phyloP scores from a whole-genome alignment of 1,284 basidiomycete genomes.

The Ceratobasidium sp. region DNA sequence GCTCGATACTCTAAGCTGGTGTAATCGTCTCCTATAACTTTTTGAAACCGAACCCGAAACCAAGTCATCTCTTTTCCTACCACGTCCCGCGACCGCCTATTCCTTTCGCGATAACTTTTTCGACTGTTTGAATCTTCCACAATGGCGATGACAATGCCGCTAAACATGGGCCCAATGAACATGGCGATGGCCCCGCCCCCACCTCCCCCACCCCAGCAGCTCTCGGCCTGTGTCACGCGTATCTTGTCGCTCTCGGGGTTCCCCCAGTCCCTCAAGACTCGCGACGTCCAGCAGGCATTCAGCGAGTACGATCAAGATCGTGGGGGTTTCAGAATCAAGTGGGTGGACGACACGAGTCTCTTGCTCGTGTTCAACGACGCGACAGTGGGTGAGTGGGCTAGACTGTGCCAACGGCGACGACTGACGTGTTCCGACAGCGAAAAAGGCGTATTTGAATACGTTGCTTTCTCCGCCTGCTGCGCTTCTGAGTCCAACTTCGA shows the following conservation, averaged over 20 bases:
- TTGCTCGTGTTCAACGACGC: constrained; percentile 93
- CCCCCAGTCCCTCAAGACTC: constrained; percentile 93
- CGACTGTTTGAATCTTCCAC: constrained; percentile 1
- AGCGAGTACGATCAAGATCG: constrained; percentile 84
- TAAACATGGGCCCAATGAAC: constrained; percentile 36
- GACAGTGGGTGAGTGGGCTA: constrained; percentile 67
- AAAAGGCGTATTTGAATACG: constrained; percentile 91
- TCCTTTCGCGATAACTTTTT: constrained; percentile 4
- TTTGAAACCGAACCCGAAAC: constrained; percentile 14
- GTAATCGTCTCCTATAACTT: constrained; percentile 9
- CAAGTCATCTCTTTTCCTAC: constrained; percentile 28
- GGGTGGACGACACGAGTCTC: constrained; percentile 96
- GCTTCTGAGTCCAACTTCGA: constrained; percentile 64
- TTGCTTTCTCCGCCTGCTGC: constrained; percentile 81
- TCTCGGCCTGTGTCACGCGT: constrained; percentile 93
- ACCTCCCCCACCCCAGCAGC: constrained; percentile 50
- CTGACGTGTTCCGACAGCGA: constrained; percentile 60
- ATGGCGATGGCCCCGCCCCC: constrained; percentile 36
- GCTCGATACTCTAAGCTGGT: constrained; percentile 25
- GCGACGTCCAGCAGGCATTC: constrained; percentile 92
- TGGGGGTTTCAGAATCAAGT: constrained; percentile 98
- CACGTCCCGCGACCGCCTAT: background rate
- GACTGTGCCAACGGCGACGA: constrained; percentile 42
- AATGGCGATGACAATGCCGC: constrained; percentile 30
- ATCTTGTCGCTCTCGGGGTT: constrained; percentile 93